Percentiles rank a stretch among this genome's conserved stretches.
Evolutionary conservation across 768 basidiomycete genomes (phyloP).

Genomic region (Termitomyces sp.): DNA sequence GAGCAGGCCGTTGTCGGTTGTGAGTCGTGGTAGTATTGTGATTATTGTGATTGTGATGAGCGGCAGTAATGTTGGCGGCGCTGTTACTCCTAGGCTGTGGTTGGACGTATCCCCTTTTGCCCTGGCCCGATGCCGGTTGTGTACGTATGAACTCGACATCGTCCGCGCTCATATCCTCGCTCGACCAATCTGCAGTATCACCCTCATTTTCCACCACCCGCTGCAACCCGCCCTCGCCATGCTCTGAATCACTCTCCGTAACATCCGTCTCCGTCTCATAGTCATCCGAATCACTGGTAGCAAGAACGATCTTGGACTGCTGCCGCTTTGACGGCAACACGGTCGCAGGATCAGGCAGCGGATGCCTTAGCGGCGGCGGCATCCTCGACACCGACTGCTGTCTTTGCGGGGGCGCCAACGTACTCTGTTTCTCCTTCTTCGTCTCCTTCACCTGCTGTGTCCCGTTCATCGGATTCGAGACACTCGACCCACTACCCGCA

Average conservation of each 20-base stretch:
- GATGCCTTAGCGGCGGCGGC: conserved; percentile 18
- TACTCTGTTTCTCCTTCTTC: background rate
- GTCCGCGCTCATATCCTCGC: conserved; percentile 44
- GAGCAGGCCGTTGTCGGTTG: background rate
- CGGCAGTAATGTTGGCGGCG: background rate
- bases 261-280: conserved; percentile 30
- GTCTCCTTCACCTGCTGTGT: background rate
- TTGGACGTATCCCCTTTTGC: background rate
- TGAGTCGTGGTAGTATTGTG: conserved; percentile 8
- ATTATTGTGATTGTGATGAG: conserved; percentile 6
- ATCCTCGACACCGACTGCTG: conserved; percentile 6
- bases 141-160: conserved; percentile 18
- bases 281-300: conserved; percentile 45
- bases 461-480: conserved; percentile 13
- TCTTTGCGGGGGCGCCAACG: background rate
- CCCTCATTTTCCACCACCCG: conserved; percentile 30
- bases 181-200: conserved; percentile 53
- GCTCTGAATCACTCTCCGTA: conserved; percentile 17
- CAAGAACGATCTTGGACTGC: conserved; percentile 40
- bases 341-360: conserved; percentile 12
- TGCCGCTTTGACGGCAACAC: conserved; percentile 14
- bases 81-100: background rate
- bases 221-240: conserved; percentile 16
- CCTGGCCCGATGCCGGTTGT: background rate
- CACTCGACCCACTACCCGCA: conserved; percentile 28